Conservation (phyloP, 495 filamentous ascomycete genomes). For the Zalerion maritima region DNA sequence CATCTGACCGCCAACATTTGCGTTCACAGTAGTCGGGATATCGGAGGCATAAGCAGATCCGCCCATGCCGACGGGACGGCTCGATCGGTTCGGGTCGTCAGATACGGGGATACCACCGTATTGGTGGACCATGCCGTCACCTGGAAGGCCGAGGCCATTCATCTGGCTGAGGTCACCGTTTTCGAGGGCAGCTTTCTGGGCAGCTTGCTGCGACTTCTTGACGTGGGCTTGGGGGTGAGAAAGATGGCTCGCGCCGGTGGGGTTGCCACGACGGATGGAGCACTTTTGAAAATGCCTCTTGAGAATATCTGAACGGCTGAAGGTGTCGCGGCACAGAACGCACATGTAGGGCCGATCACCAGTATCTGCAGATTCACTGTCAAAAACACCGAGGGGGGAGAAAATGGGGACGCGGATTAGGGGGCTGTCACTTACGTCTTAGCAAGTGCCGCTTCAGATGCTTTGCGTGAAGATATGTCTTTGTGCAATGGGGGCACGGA, state of each 20-base stretch:
- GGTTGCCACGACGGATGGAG: constrained; percentile 86
- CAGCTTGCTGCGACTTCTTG: constrained; percentile 53
- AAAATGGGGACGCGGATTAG: constrained; percentile 5
- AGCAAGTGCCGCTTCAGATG: constrained; percentile 92
- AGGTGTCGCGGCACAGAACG: constrained; percentile 93
- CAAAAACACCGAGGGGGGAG: constrained; percentile 8
- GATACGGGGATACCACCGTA: constrained; percentile 34
- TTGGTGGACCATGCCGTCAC: constrained; percentile 35
- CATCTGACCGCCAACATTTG: constrained; percentile 42
- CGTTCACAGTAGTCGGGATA: constrained; percentile 34
- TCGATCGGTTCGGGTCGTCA: constrained; percentile 40
- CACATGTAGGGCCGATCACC: constrained; percentile 96
- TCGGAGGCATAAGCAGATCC: constrained; percentile 37
- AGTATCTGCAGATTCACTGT: constrained; percentile 47
- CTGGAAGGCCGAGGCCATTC: constrained; percentile 35
- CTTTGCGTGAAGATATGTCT: constrained; percentile 94
- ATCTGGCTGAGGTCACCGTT: constrained; percentile 37
- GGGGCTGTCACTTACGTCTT: constrained; percentile 71
- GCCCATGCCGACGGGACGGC: constrained; percentile 28
- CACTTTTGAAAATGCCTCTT: constrained; percentile 99
- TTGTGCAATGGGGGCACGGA: constrained; percentile 91
- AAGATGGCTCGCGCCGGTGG: constrained; percentile 79
- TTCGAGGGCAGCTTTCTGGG: constrained; percentile 35
- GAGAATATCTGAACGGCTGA: constrained; percentile 93
- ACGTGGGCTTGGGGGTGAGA: constrained; percentile 80